A percentile compares a stretch with the other conserved stretches of the same genome.
These are phyloP conservation scores for Jackrogersella multiformis DNA, from an alignment of 495 filamentous ascomycete species.

Conservation along the genomic window DNA sequence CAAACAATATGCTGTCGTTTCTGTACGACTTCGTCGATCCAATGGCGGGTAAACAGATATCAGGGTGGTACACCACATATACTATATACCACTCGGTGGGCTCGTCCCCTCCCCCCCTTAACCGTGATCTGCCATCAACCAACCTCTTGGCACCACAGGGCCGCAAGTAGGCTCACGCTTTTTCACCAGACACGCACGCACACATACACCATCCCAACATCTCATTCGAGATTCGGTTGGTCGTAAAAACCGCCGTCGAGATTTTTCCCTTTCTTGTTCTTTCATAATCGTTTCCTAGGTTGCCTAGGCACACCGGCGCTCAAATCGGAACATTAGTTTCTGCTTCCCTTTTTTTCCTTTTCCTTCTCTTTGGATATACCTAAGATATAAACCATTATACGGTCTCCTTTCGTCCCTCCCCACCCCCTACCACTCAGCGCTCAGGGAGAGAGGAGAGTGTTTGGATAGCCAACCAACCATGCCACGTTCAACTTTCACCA, in stretches of 20 bases:
- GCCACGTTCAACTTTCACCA: slow-evolving; percentile 27
- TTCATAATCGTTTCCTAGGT: not conserved
- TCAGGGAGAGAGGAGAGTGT: slow-evolving; percentile 5
- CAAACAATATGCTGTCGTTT: slow-evolving; percentile 22
- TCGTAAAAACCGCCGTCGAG: slow-evolving; percentile 1
- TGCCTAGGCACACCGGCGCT: not conserved
- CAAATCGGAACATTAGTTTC: slow-evolving; percentile 29
- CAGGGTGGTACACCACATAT: slow-evolving; percentile 27
- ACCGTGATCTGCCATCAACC: slow-evolving; percentile 30
- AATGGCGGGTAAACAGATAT: slow-evolving; percentile 38
- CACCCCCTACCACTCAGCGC: slow-evolving; percentile 29
- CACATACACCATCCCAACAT: slow-evolving; percentile 6
- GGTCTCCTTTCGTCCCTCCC: slow-evolving; percentile 4
- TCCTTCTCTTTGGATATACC: slow-evolving; percentile 2
- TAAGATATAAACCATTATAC: slow-evolving; percentile 26
- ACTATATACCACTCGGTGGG: slow-evolving; percentile 21
- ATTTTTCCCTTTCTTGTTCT: slow-evolving; percentile 1
- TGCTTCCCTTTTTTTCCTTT: too few relatives aligned
- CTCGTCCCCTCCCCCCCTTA: slow-evolving; percentile 13
- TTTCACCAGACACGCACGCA: slow-evolving; percentile 8
- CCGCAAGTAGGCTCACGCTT: slow-evolving; percentile 11
- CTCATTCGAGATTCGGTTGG: slow-evolving; percentile 33
- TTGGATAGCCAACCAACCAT: slow-evolving; percentile 20
- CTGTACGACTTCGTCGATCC: slow-evolving; percentile 30
- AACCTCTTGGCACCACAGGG: slow-evolving; percentile 34